A percentile compares a stretch with the other conserved stretches of the same genome.
Evolutionary conservation across 306 rosid genomes (phyloP).

Genomic region (Carpinus viminea): DNA sequence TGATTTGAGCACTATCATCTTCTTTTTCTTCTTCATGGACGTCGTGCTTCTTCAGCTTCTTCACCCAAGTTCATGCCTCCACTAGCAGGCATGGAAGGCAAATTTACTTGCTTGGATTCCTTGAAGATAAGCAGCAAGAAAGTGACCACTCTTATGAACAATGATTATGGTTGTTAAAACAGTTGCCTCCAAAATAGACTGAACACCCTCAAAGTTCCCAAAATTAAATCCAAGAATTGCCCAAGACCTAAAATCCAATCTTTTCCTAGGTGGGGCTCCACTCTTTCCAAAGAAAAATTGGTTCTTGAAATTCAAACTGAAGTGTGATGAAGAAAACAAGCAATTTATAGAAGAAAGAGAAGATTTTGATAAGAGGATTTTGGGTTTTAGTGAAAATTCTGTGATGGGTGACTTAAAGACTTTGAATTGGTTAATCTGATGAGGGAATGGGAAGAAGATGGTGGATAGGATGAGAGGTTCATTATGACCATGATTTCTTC

Average conservation of each 20-base stretch:
- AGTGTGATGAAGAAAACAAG: conserved; percentile 47
- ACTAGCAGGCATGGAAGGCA: no score
- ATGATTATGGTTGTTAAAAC: conserved; percentile 84
- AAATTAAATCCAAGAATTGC: conserved; percentile 65
- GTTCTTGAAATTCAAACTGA: conserved; percentile 39
- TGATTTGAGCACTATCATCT: no score
- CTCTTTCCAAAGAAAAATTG: conserved; percentile 36
- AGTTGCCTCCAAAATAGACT: conserved; percentile 83
- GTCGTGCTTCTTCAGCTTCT: no score
- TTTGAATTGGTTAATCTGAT: conserved; percentile 50
- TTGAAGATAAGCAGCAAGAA: conserved; percentile 91
- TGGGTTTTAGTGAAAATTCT: conserved; percentile 41
- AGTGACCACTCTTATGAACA: conserved; percentile 97
- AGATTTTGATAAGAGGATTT: conserved; percentile 61
- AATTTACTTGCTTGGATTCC: conserved; percentile 98
- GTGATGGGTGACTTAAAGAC: conserved; percentile 55
- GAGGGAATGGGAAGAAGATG: conserved; percentile 49
- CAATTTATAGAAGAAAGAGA: conserved; percentile 23
- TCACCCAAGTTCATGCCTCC: no score
- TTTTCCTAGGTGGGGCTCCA: conserved; percentile 40
- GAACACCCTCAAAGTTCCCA: conserved; percentile 76
- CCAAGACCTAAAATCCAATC: conserved; percentile 53
- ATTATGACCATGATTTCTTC: conserved; percentile 62
- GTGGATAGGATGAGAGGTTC: conserved; percentile 63
- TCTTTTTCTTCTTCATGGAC: no score